Conservation (phyloP, 768 basidiomycete species). For the Boletus barrowsii region DNA sequence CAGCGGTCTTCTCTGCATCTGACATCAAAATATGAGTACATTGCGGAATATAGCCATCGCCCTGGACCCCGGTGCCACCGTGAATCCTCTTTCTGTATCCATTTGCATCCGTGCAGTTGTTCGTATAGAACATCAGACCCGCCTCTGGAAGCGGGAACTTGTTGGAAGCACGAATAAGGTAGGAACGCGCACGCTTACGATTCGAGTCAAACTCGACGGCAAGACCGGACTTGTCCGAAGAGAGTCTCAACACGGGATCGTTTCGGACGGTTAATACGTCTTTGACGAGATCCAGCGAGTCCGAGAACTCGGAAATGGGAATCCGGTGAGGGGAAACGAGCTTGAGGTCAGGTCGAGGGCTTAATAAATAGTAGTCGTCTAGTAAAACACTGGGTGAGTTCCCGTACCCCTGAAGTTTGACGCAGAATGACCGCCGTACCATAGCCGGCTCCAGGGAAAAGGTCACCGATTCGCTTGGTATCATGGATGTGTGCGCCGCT, state of each 20-base stretch:
- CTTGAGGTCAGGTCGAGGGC: constrained; percentile 32
- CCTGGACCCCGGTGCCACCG: constrained; percentile 61
- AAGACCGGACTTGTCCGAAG: constrained; percentile 57
- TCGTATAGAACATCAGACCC: constrained; percentile 74
- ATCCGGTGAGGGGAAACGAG: constrained; percentile 47
- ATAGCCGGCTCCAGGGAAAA: constrained; percentile 57
- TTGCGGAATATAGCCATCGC: constrained; percentile 57
- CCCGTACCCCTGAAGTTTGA: neutral
- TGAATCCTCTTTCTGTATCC: constrained; percentile 70
- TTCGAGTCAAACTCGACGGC: constrained; percentile 63
- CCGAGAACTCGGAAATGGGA: constrained; percentile 39
- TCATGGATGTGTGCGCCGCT: constrained; percentile 44
- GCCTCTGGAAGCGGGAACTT: constrained; percentile 43
- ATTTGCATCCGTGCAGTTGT: constrained; percentile 46
- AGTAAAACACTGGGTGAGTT: neutral
- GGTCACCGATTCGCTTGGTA: constrained; percentile 53
- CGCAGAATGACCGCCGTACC: constrained; percentile 35
- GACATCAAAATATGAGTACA: constrained; percentile 35
- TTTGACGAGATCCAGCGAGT: constrained; percentile 43
- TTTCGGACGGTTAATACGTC: constrained; percentile 29
- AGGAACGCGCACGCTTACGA: constrained; percentile 43
- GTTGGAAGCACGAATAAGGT: neutral
- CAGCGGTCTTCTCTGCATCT: neutral
- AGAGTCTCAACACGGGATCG: constrained; percentile 51
- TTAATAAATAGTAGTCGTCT: constrained; percentile 69